A percentile compares a stretch with the other conserved stretches of the same genome.
phyloP scores from a whole-genome alignment of 352 stramenopile genomes.

The Globisporangium middletonii region DNA sequence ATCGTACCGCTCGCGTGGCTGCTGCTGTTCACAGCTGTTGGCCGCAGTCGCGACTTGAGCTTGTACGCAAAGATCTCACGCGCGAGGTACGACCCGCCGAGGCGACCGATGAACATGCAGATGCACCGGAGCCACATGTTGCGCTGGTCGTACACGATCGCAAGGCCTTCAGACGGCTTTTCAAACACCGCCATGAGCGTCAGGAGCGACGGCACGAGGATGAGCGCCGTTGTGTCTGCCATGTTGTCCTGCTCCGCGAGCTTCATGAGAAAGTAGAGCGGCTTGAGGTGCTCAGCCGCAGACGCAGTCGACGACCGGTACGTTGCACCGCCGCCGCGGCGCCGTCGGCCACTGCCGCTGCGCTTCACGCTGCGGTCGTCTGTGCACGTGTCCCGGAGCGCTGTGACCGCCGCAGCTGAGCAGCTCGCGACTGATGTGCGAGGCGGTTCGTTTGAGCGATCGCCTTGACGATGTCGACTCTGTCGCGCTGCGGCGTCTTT shows the following conservation, averaged over 20 bases:
- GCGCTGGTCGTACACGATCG: conserved; percentile 57
- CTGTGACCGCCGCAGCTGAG: not conserved
- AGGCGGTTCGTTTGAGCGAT: not conserved
- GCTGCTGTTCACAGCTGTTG: not conserved
- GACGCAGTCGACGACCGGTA: not conserved
- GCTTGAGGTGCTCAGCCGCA: conserved; percentile 37
- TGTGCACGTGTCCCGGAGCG: conserved; percentile 8
- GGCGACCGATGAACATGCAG: conserved; percentile 76
- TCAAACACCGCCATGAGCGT: conserved; percentile 73
- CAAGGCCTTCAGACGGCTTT: conserved; percentile 53
- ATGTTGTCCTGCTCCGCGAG: conserved; percentile 86
- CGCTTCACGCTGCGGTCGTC: not conserved
- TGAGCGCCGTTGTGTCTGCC: conserved; percentile 81
- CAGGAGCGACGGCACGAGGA: conserved; percentile 76
- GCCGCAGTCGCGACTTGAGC: conserved; percentile 46
- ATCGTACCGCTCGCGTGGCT: conserved; percentile 22
- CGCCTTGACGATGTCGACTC: too few species aligned
- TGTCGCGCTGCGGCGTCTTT: too few species aligned
- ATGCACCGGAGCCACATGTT: conserved; percentile 84
- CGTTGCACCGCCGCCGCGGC: not conserved
- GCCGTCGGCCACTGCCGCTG: conserved; percentile 1
- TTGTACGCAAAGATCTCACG: conserved; percentile 86
- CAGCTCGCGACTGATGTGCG: conserved; percentile 4
- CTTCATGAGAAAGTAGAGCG: conserved; percentile 86
- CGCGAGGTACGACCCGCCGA: conserved; percentile 66